Base-by-base conservation (phyloP, 257 asterid genomes). In the Salvia rosmarinus region DNA sequence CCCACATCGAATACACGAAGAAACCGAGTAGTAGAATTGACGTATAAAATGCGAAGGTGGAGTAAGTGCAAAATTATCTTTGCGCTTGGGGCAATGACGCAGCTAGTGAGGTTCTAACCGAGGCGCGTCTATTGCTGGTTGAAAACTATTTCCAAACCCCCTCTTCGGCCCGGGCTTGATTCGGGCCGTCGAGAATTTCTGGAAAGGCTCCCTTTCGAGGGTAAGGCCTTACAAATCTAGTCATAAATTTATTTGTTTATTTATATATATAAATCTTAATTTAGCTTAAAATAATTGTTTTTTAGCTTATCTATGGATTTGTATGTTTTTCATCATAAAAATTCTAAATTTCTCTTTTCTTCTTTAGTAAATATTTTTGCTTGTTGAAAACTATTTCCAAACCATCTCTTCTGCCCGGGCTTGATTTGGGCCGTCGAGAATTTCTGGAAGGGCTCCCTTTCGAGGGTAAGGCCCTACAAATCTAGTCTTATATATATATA, bases 41-140 rank as follows among this genome's bases (percentile, higher is more conserved):
- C 1, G 0, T 49, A 64, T 51, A 64, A 51, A 64, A 9, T 0
- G 0, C 4, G 51, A 0, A 17, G n/a, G 9, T 2, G 13, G 16
- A 4, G 2, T 0, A 0, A 0, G 0, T 10, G 0, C 0, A 0
- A 20, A 17, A 0, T 0, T 6, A 64, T 76, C 80, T 76, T 76
- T 76, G 80, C 80, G 80, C 80, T 76, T 76, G 77, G 80, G 80
- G 80, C 77, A 76, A 76, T 76, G 80, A 76, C 77, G 69, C 77
- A 76, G 77, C 77, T 76, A 70, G 68, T 76, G 80, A 76, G 80
- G 80, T 76, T 63, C 77, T 76, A 76, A 76, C 71, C 56, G 77
- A 72, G 77, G 77, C 71, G 71, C 77, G 71, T 62, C 77, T 72
- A 72, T 72, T 72, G 77, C 77, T 72, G 77, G 77, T 72, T 72